Evolutionary conservation across 129 eudicot species (phyloP), one percentile per base, ranked within the genome.

Genomic region (Heracleum sosnowskyi): DNA sequence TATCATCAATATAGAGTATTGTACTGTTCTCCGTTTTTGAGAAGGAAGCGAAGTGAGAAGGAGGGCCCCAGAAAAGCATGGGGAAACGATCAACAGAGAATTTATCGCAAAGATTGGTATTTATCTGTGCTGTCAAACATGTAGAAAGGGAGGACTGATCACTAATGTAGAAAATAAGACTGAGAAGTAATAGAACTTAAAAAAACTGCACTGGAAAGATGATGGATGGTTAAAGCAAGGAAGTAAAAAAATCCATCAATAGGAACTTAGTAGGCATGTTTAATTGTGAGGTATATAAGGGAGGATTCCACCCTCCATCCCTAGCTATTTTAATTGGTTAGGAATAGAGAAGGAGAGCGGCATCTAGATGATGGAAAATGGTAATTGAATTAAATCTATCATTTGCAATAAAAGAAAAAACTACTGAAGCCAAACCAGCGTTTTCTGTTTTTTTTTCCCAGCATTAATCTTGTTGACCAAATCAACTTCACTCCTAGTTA

Each of bases 71-170:
- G 44, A 85, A 82, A 72, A 95, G 90, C 84, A 89, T 83, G 20
- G 98, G 98, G 82, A 85, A 95, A 80, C 87, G 91, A 78, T 46
- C 81, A 53, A 95, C 90, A 29, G 94, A 86, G 90, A 91, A 95
- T 83, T 85, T 90, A 87, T 91, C 96, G 55, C 98, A 95, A 77
- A 95, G 93, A 76, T 95, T 79, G 45, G 84, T 82, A 75, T 95
- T 95, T 84, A 94, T 79, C 98, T 94, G 98, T 88, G 88, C 97
- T 94, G 97, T 96, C 98, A 88, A 88, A 88, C 83, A 91, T 80
- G 84, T 75, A 78, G 84, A 76, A 70, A 68, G 76, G 60, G 78
- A 76, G 73, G 83, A 83, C 79, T 79, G 77, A 86, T 87, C 82
- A 86, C 85, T 86, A 63, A 81, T 51, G 78, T 40, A 79, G 74